Percentiles rank a stretch among this genome's conserved stretches.
Evolutionary conservation across 805 yeast genomes (phyloP).

Genomic region (Candida verbasci): DNA sequence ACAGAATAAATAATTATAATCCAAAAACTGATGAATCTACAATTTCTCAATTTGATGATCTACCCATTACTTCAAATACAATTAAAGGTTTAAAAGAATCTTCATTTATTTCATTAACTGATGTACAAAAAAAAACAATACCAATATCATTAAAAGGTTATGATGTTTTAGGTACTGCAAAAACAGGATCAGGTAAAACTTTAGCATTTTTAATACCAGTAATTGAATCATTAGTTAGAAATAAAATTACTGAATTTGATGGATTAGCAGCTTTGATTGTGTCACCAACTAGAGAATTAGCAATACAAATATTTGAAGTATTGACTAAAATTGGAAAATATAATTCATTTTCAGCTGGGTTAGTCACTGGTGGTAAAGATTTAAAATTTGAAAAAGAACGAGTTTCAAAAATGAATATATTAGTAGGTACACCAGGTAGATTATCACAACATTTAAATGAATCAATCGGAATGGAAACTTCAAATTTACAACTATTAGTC

Average conservation of each 20-base stretch:
- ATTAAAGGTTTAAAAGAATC: slow-evolving; percentile 70
- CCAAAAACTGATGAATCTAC: slow-evolving; percentile 23
- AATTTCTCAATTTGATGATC: slow-evolving; percentile 56
- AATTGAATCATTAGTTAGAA: slow-evolving; percentile 62
- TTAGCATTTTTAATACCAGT: slow-evolving; percentile 81
- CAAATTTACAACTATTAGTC: slow-evolving; percentile 73
- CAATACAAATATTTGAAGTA: slow-evolving; percentile 88
- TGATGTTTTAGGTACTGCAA: slow-evolving; percentile 84
- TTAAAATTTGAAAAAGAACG: slow-evolving; percentile 77
- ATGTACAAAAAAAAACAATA: slow-evolving; percentile 77
- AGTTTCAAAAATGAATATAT: slow-evolving; percentile 70
- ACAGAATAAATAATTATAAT: slow-evolving; percentile 52
- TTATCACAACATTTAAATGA: slow-evolving; percentile 88
- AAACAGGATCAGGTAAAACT: slow-evolving; percentile 90
- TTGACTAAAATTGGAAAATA: slow-evolving; percentile 73
- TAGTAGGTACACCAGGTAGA: slow-evolving; percentile 92
- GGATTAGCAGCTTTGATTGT: slow-evolving; percentile 86
- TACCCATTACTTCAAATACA: slow-evolving; percentile 69
- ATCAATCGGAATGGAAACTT: slow-evolving; percentile 71
- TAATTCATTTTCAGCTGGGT: slow-evolving; percentile 78
- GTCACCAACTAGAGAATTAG: slow-evolving; percentile 91
- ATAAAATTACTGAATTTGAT: slow-evolving; percentile 75
- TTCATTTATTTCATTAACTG: slow-evolving; percentile 78
- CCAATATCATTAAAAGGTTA: slow-evolving; percentile 70
- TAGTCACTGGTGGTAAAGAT: slow-evolving; percentile 92